A percentile compares a stretch with the other conserved stretches of the same genome.
These are phyloP conservation scores for Elsinoe necatrix DNA, from an alignment of 2,329 filamentous ascomycete genomes.

Conservation along the genomic window DNA sequence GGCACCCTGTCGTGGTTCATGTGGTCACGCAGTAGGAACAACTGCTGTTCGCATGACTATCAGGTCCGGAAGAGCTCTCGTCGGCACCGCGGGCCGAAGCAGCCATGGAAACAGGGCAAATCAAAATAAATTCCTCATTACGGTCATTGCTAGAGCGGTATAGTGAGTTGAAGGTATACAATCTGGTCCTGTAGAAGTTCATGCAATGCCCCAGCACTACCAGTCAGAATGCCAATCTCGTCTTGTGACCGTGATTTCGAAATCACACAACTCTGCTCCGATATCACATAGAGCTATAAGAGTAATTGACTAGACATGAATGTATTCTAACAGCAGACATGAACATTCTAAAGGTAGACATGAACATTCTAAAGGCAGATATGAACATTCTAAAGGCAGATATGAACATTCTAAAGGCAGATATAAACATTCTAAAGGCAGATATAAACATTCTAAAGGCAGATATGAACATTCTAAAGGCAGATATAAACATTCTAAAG, in stretches of 20 bases:
- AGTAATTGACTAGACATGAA: neutral
- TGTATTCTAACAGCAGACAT: no score
- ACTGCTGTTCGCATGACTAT: slow-evolving; percentile 3
- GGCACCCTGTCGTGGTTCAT: neutral
- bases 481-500: no score
- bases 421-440: no score
- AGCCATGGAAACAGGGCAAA: neutral
- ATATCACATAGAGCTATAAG: neutral
- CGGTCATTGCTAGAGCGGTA: neutral
- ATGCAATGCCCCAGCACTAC: no score
- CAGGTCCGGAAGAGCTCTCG: neutral
- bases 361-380: no score
- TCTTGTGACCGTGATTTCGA: neutral
- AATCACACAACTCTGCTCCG: neutral
- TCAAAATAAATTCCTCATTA: neutral
- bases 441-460: no score
- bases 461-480: no score
- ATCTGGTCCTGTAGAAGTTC: no score
- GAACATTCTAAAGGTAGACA: no score
- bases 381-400: no score
- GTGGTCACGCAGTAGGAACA: neutral
- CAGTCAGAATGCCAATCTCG: neutral
- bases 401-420: no score
- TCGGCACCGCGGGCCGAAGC: neutral
- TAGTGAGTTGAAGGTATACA: neutral